These are phyloP conservation scores for Strobilomyces echinocephalus DNA, from an alignment of 768 basidiomycete species.

Conservation along the genomic window DNA sequence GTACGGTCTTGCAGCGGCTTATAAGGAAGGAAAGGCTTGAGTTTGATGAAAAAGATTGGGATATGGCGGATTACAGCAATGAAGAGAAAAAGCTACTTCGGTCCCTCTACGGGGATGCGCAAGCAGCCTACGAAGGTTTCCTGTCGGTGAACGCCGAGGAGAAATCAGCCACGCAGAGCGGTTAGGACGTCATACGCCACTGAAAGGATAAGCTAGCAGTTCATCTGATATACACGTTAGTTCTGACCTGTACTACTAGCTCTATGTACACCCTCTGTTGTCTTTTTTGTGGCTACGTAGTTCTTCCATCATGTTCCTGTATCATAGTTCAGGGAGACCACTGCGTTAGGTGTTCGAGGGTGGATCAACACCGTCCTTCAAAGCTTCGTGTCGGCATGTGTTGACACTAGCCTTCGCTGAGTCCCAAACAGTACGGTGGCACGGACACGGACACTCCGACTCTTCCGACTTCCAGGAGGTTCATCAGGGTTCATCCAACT, in stretches of 20 bases:
- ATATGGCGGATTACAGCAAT: background rate
- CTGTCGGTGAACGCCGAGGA: background rate
- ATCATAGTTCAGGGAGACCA: no score
- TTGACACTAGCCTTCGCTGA: background rate
- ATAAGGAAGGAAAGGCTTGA: background rate
- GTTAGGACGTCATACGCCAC: background rate
- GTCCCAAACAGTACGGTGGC: background rate
- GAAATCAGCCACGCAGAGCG: background rate
- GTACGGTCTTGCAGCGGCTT: background rate
- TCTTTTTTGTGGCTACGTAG: no score
- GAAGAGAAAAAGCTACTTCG: background rate
- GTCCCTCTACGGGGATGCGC: conserved; percentile 3
- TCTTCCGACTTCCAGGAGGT: no score
- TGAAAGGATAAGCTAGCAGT: background rate
- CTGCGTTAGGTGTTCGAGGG: no score
- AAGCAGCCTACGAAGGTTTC: conserved; percentile 1
- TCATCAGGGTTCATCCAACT: no score
- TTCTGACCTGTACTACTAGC: no score
- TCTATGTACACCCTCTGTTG: no score
- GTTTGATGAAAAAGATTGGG: conserved; percentile 1
- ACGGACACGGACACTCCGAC: no score
- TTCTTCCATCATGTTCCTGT: no score
- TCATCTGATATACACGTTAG: background rate
- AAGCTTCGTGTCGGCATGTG: no score
- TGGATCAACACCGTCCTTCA: no score